Conservation (phyloP, 139 green algal genomes). For the Micractinium conductrix region DNA sequence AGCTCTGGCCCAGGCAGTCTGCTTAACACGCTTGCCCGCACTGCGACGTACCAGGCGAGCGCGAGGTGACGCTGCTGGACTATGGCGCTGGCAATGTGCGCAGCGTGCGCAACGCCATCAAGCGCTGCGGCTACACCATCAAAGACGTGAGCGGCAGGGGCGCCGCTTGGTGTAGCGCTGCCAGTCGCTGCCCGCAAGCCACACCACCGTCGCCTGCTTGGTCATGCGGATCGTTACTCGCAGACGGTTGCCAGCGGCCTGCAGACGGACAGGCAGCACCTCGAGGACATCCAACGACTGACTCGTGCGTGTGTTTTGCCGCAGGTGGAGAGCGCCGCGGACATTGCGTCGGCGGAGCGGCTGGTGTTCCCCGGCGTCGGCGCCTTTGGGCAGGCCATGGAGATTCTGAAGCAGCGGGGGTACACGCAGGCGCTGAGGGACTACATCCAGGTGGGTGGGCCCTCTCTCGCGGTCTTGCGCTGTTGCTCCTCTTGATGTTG, state of each 20-base stretch:
- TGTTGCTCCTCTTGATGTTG: too few species aligned
- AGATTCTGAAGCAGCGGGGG: conserved; percentile 70
- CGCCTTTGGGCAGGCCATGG: conserved; percentile 91
- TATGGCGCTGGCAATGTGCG: conserved; percentile 99
- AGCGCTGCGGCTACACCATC: conserved; percentile 88
- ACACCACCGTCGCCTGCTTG: too few species aligned
- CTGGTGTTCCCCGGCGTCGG: conserved; percentile 98
- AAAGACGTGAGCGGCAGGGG: conserved; percentile 76
- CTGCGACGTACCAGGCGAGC: not conserved
- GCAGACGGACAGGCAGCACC: too few species aligned
- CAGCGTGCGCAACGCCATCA: conserved; percentile 96
- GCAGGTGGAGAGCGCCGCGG: conserved; percentile 68
- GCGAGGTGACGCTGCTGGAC: conserved; percentile 90
- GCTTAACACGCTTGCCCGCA: too few species aligned
- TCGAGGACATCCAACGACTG: too few species aligned
- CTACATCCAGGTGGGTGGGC: conserved; percentile 76
- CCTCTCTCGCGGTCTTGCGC: too few species aligned
- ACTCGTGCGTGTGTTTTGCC: too few species aligned
- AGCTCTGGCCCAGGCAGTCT: too few species aligned
- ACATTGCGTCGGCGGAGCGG: conserved; percentile 77
- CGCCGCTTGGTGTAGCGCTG: not conserved
- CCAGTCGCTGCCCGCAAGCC: too few species aligned
- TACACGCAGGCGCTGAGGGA: conserved; percentile 83
- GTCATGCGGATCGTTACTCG: too few species aligned
- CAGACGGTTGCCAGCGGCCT: too few species aligned